These are phyloP conservation scores for Aspergillus cavernicola DNA, from an alignment of 495 filamentous ascomycete genomes.

Conservation along the genomic window DNA sequence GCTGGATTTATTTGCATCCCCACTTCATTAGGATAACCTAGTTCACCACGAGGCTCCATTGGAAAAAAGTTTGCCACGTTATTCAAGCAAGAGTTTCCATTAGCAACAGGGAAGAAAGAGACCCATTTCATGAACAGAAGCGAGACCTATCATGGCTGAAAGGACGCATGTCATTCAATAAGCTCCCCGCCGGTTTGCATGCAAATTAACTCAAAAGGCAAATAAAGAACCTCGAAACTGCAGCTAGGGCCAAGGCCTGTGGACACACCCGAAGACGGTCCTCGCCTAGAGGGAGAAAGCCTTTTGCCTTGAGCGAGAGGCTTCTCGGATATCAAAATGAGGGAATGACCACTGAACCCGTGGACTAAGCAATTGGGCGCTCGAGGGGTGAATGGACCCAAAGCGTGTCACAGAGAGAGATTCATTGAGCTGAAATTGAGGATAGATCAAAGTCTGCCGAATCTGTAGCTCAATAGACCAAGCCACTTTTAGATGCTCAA, in stretches of 20 bases:
- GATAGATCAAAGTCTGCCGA: background rate
- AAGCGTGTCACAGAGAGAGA: background rate
- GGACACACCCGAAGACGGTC: too few species aligned
- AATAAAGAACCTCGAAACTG: background rate
- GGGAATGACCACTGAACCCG: too few species aligned
- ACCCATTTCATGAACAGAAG: background rate
- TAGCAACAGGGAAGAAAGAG: background rate
- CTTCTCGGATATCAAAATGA: too few species aligned
- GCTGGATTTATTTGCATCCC: background rate
- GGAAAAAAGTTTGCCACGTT: constrained; percentile 3
- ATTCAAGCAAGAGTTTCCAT: background rate
- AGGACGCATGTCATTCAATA: background rate
- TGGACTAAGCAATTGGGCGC: too few species aligned
- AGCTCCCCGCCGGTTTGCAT: background rate
- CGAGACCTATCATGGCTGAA: background rate
- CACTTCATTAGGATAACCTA: background rate
- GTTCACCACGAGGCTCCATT: background rate
- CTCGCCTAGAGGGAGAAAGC: background rate
- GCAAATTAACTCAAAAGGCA: background rate
- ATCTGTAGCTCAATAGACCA: constrained; percentile 4
- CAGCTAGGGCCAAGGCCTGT: background rate
- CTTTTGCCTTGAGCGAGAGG: background rate
- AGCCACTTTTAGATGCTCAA: background rate
- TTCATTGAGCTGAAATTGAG: background rate
- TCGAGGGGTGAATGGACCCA: background rate